Evolutionary conservation across 805 yeast species (phyloP), one percentile per base, ranked within the genome.

Genomic region (Barnettozyma botsteinii): DNA sequence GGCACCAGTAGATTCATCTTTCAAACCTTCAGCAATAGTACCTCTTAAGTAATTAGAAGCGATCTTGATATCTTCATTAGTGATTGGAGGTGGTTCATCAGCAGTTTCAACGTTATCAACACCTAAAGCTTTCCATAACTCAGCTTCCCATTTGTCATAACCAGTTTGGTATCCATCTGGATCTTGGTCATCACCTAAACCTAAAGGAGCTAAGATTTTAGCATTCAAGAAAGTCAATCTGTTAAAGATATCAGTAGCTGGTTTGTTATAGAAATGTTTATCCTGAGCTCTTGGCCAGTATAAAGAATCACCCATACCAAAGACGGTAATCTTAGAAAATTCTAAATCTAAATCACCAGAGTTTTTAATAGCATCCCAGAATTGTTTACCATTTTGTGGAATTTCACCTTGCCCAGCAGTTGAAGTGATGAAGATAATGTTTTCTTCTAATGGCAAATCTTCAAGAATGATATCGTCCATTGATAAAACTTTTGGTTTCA

Each of bases 281-380:
- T 91, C 98, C 64, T 91, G 95, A 62, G 86, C 85, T 66, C 98
- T 78, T 53, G 98, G 98, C 98, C 98, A 91, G 60, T 93, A 93
- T 5, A 93, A 78, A 3, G 96, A 81, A 57, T 93, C 98, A 33
- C 98, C 98, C 3, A 93, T 62, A 0, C 98, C 98, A 55, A 93
- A 83, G 11, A 85, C 73, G 6, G 91, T 73, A 45, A 89, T 68
- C 28, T 67, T 61, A n/a, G 85, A 55, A 52, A 81, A 84, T 47
- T 70, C 70, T 33, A 91, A 62, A 69, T 91, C 97, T 27, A 86
- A 64, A 50, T 77, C 76, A 2, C 55, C 36, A 66, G 93, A 69
- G 13, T 85, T 69, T 48, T 76, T 79, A 43, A 93, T 60, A 44
- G 83, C 73, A 48, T 72, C 71, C 94, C 96, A 84, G 49, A 91